Conservation (phyloP, 176 grass and related monocot genomes). For the Ensete ventricosum region DNA sequence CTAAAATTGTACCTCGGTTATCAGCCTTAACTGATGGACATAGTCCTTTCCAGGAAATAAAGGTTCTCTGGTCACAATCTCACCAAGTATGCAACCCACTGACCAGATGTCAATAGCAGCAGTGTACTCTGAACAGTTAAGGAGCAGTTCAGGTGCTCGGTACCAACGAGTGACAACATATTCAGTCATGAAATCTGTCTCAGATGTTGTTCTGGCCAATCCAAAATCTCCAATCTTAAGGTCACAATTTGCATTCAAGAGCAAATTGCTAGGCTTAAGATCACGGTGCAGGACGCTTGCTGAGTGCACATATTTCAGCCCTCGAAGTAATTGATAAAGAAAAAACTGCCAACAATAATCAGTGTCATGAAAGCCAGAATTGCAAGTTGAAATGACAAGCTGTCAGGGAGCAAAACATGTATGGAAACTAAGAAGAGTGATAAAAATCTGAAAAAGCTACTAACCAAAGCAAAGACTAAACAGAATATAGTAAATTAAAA, state of each 20-base stretch:
- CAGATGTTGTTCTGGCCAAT: slow-evolving; percentile 82
- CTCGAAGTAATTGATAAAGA: slow-evolving; percentile 83
- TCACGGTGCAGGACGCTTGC: slow-evolving; percentile 93
- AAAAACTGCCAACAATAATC: slow-evolving; percentile 52
- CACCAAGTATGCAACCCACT: slow-evolving; percentile 88
- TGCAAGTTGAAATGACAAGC: neutral
- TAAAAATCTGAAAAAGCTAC: neutral
- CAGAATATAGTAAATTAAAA: neutral
- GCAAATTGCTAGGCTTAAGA: slow-evolving; percentile 82
- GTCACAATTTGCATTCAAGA: slow-evolving; percentile 86
- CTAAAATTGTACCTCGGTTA: slow-evolving; percentile 64
- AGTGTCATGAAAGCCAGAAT: neutral
- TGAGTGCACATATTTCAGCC: slow-evolving; percentile 92
- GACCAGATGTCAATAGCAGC: slow-evolving; percentile 97
- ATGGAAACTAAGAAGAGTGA: neutral
- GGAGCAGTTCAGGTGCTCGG: slow-evolving; percentile 81
- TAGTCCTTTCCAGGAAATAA: slow-evolving; percentile 96
- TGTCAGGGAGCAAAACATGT: neutral
- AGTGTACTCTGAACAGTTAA: slow-evolving; percentile 97
- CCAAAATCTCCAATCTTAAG: slow-evolving; percentile 97
- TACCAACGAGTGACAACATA: slow-evolving; percentile 97
- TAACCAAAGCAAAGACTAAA: neutral
- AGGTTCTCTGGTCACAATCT: slow-evolving; percentile 80
- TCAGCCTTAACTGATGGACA: slow-evolving; percentile 84
- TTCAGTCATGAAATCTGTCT: slow-evolving; percentile 98